phyloP scores from a whole-genome alignment of 768 basidiomycete genomes.

The Kwoniella sp. region DNA sequence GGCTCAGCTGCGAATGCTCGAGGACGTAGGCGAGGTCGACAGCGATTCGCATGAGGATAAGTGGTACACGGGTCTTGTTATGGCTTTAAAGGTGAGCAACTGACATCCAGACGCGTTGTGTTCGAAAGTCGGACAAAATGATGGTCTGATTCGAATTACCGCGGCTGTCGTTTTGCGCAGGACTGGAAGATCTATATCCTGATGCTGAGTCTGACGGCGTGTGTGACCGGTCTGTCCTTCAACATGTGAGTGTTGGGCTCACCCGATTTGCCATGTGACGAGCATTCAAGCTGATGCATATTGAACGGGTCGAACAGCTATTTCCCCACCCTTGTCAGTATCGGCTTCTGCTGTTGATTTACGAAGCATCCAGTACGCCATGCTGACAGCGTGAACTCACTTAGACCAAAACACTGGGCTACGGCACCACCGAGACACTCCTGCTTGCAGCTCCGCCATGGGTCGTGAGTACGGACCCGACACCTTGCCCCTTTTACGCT shows the following conservation, averaged over 20 bases:
- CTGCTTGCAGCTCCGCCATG: constrained; percentile 45
- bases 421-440: constrained; percentile 42
- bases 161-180: constrained; percentile 6
- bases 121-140: background rate
- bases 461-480: constrained; percentile 25
- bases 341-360: background rate
- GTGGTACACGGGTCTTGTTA: constrained; percentile 30
- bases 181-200: constrained; percentile 44
- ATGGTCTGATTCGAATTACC: background rate
- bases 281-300: background rate
- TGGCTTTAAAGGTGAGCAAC: constrained; percentile 32
- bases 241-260: constrained; percentile 26
- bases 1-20: constrained; percentile 19
- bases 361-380: background rate
- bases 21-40: constrained; percentile 23
- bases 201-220: constrained; percentile 39
- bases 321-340: constrained; percentile 34
- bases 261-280: background rate
- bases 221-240: constrained; percentile 38
- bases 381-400: background rate
- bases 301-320: constrained; percentile 11
- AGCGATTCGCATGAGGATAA: constrained; percentile 28
- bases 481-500: constrained; percentile 15
- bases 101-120: background rate
- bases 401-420: constrained; percentile 43